A percentile compares a stretch with the other conserved stretches of the same genome.
Evolutionary conservation across 2,329 filamentous ascomycete species (phyloP).

Genomic region (Stachybotrys elegans): DNA sequence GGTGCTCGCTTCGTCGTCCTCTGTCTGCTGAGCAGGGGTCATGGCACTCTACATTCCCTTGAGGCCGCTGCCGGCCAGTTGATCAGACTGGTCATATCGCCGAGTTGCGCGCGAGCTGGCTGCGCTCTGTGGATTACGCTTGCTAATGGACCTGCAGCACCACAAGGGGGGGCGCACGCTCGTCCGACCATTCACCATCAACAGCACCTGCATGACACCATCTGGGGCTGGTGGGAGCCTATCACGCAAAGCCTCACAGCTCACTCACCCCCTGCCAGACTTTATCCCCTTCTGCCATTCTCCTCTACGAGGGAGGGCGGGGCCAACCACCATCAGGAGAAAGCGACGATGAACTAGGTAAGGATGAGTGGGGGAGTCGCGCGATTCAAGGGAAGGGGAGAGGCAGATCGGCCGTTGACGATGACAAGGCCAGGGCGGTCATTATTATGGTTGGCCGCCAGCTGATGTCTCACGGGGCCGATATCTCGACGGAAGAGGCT

Average conservation of each 20-base stretch:
- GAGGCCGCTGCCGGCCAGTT: too few relatives aligned
- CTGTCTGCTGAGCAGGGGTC: too few relatives aligned
- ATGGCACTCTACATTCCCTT: too few relatives aligned
- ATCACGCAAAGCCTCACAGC: slow-evolving; percentile 3
- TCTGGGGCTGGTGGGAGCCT: slow-evolving; percentile 11
- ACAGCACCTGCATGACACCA: slow-evolving; percentile 21
- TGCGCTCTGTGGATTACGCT: slow-evolving; percentile 5
- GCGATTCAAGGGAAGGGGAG: neutral
- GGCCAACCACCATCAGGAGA: neutral
- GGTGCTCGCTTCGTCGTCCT: too few relatives aligned
- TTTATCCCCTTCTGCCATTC: too few relatives aligned
- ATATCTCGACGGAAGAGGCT: neutral
- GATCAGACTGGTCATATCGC: slow-evolving; percentile 8
- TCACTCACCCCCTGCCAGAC: neutral
- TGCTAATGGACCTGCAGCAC: slow-evolving; percentile 9
- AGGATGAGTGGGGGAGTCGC: neutral
- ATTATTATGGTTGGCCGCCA: neutral
- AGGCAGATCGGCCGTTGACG: neutral
- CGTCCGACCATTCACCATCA: slow-evolving; percentile 4
- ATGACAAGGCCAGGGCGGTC: neutral
- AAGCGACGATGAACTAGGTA: neutral
- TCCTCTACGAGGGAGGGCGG: too few relatives aligned
- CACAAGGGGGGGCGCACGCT: neutral
- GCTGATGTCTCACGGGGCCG: neutral
- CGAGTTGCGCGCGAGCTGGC: slow-evolving; percentile 9